Evolutionary conservation across 495 filamentous ascomycete genomes (phyloP), one percentile per base, ranked within the genome.

Genomic region (Penicillium psychrofluorescens): DNA sequence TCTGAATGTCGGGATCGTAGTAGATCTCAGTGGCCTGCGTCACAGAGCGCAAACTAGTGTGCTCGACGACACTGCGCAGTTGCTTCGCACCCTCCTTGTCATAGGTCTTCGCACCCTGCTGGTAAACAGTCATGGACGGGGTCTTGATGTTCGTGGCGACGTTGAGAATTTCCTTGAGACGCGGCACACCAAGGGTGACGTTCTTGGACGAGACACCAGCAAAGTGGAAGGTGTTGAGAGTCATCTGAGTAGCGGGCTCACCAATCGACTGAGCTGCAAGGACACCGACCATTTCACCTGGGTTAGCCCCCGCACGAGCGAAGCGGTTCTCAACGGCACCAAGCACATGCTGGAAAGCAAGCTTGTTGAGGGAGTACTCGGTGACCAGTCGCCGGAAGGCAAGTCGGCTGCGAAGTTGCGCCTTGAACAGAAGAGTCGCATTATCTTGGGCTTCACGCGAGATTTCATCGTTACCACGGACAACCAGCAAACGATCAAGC

Each of bases 151-250:
- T 94, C 46, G 81, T 86, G 2, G 92, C 91, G 35, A 97, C 86
- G 61, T 99, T 97, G 32, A 99, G 72, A 79, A 99, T 97, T 68
- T 99, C 92, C 79, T 99, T 99, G 13, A 99, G 76, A 79, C 92
- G 90, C 38, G 92, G 92, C 16, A 99, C 92, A 86, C 92, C 92
- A 41, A 97, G 85, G 15, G 92, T 99, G 39, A 97, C 89, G 75
- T 97, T 99, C 82, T 99, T 99, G 15, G 92, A 95, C 1, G 94
- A 94, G 35, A 98, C 89, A 94, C 92, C 92, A 64, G 92, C 89
- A 68, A 99, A 97, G 77, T 99, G 92, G 83, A 34, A 34, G 32
- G 32, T 34, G 32, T 34, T 34, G 10, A 34, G n/a, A 3, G 32
- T 99, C 92, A 99, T 99, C 70, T 99, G 92, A 2, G 92, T 99